These are phyloP conservation scores for Dictyostelium brefeldianum DNA, from an alignment of 78 protist genomes.

Conservation along the genomic window DNA sequence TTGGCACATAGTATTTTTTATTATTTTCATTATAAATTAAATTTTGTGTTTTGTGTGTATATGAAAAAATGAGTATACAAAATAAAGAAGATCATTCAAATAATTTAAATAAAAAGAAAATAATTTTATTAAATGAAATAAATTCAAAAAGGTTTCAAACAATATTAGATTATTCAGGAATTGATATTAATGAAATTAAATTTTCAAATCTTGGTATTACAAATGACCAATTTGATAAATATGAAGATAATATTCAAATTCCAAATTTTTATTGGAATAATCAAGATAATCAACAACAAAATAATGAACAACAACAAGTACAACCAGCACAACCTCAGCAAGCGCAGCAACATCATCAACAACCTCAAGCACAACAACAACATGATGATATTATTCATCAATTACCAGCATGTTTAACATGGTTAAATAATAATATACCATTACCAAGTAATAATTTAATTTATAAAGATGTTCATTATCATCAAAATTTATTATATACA, in stretches of 20 bases:
- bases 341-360: no score
- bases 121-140: neutral
- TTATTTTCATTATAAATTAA: no score
- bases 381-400: neutral
- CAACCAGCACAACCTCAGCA: no score
- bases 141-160: neutral
- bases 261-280: neutral
- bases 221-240: neutral
- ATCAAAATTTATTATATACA: slow-evolving; percentile 11
- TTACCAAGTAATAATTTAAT: neutral
- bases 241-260: neutral
- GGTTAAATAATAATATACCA: neutral
- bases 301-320: neutral
- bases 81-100: neutral
- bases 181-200: neutral
- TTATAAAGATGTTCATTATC: slow-evolving; percentile 2
- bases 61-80: no score
- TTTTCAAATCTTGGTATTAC: neutral
- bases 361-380: neutral
- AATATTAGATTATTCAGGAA: neutral
- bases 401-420: neutral
- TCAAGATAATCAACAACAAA: neutral
- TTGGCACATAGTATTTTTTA: no score
- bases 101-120: neutral
- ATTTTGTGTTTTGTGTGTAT: no score